Base-by-base conservation (phyloP, 2,329 filamentous ascomycete genomes). In the Xylariaceae sp. region DNA sequence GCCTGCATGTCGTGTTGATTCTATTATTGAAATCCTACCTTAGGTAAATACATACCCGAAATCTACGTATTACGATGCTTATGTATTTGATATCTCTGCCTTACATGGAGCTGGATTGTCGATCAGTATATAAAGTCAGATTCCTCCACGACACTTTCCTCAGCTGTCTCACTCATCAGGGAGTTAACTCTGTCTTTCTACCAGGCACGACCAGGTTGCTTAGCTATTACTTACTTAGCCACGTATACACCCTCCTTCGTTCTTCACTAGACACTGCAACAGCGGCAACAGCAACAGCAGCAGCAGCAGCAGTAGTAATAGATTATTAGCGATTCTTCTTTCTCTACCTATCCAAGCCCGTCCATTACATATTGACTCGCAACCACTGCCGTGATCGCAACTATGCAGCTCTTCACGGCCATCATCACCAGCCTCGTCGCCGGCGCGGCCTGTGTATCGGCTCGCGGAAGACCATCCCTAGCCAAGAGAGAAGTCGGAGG, bases 401-500 rank as follows among this genome's bases (percentile, higher is more conserved):
- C 53, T 23, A 71, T 71, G 70, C 65, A 69, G 56, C 41, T 70
- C 46, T 60, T 55, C 16, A 26, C 23, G 9, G 48, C 60, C 23
- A 57, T 58, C 42, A 55, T 70, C 48, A 58, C 60, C 14, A 55
- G 56, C 52, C 50, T 70, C 48, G 10, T 70, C 41, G 57, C 59
- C 40, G 63, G 54, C 14, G 61, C 64, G n/a, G 51, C 59, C 44
- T 66, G 55, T 14, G 62, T 62, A 10, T 65, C 65, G n/a, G n/a
- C n/a, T n/a, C n/a, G n/a, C 2, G 64, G 65, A 20, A 63, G 54
- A 48, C 55, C 56, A 32, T 72, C 73, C 7, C 56, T 77, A 52
- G 58, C 69, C 12, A 80, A 77, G 69, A 74, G 78, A 49, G 70
- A 76, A 32, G 20, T 79, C 6, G 79, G 79, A 52, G 79, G 78